These are phyloP conservation scores for Lanmaoa pseudosensibilis DNA, from an alignment of 768 basidiomycete genomes.

Conservation along the genomic window DNA sequence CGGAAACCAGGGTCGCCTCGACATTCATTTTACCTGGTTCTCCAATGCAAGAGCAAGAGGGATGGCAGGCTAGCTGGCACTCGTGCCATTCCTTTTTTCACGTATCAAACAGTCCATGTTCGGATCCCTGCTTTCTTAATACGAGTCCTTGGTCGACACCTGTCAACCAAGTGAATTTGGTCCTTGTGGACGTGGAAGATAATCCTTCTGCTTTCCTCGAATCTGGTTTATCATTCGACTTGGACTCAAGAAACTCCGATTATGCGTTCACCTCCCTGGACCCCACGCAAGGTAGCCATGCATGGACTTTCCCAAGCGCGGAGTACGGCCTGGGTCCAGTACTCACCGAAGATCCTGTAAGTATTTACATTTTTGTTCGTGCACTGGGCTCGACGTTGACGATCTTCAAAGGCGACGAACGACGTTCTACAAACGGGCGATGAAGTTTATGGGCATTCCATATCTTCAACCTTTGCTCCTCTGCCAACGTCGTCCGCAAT, in stretches of 20 bases:
- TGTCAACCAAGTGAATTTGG: background rate
- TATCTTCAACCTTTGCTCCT: background rate
- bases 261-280: background rate
- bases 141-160: background rate
- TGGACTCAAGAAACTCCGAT: too few relatives aligned
- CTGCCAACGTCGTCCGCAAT: background rate
- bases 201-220: background rate
- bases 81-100: background rate
- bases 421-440: background rate
- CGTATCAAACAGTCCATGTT: background rate
- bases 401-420: background rate
- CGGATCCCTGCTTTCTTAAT: background rate
- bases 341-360: background rate
- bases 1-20: background rate
- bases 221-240: background rate
- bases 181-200: background rate
- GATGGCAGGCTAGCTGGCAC: too few relatives aligned
- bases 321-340: background rate
- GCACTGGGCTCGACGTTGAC: background rate
- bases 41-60: background rate
- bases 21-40: background rate
- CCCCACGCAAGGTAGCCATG: background rate
- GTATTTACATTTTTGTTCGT: background rate
- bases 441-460: background rate
- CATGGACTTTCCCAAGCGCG: background rate